Evolutionary conservation across 805 yeast species (phyloP), one percentile per base, ranked within the genome.

Genomic region (Metschnikowia orientalis): DNA sequence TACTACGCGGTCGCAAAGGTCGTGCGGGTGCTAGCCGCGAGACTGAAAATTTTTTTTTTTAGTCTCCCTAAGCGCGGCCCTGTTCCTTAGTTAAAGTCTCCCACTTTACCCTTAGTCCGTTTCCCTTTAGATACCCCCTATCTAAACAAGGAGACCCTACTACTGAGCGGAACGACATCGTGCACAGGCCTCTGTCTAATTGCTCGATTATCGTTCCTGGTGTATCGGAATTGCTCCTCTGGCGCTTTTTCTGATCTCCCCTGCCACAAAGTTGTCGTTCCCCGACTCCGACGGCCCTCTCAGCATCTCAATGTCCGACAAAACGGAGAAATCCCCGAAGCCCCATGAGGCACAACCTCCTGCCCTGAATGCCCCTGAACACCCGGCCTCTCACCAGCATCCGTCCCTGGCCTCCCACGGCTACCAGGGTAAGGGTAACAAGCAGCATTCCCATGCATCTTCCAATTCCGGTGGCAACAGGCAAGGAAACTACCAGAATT

Each of bases 401-500:
- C 34, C 34, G 28, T 38, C 37, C 21, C 33, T 22, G 35, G 30
- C 25, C 28, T 20, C 24, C 23, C 37, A 29, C 6, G 42, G 35
- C 19, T 24, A 38, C 26, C 32, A 32, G 16, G 31, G 23, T 16
- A 28, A 18, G 23, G 23, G 26, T 19, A 19, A 26, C 20, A 26
- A 26, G 27, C 25, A 21, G 18, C 30, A 30, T 11, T 28, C 23
- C 28, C 35, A 18, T 6, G 10, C 28, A 8, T 17, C 33, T 4
- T 15, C 37, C 27, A 38, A 28, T 24, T 16, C 34, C 31, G 17
- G 31, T 15, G 40, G 44, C 28, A 39, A 25, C 30, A 34, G 34
- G 28, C 42, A 34, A 19, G 32, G 32, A 16, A 31, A 35, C 38
- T 45, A 48, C 39, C 44, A 47, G 35, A 45, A 46, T 34, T 37